Evolutionary conservation across 2,329 filamentous ascomycete species (phyloP), one percentile per base, ranked within the genome.

Genomic region (Teratosphaeria gauchensis): DNA sequence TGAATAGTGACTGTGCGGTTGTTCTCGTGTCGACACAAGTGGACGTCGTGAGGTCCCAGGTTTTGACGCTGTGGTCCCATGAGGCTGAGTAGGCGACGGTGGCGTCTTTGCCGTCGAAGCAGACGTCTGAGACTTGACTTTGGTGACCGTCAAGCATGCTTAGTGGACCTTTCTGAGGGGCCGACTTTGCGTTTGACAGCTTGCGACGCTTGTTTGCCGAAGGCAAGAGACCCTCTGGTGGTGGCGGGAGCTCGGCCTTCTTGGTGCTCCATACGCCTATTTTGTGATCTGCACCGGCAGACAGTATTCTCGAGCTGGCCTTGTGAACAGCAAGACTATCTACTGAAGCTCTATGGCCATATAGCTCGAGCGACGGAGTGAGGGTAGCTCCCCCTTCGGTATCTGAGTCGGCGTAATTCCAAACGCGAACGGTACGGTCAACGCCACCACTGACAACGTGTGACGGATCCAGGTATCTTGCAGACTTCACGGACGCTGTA

Each of bases 71-170:
- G 78, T 96, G 92, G 77, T 99, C 95, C 77, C 89, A 88, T 19
- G 91, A 95, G 24, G 86, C 85, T 1, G 90, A 92, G 79, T 99
- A 97, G 53, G 89, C 92, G 48, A 96, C 90, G 14, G 90, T 96
- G 11, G 85, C 76, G 74, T 97, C 92, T 57, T 84, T 81, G 4
- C 87, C 87, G 74, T 95, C 90, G 78, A 99, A 97, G 54, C 90
- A 81, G 42, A 87, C 88, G 57, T 87, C 88, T 1, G 89, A 89
- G 52, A 92, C 90, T 52, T 88, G 82, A 11, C 85, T 82, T 58
- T 83, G 83, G 80, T 96, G 87, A 56, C 84, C 83, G 16, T 82
- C 76, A 59, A 96, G 81, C 57, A 95, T 78, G 48, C 85, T 80
- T 6, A 97, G 79, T 4, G 92, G 85, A 0, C 94, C 94, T 55